Percentiles rank a stretch among this genome's conserved stretches.
Conservation (phyloP, 2,329 filamentous ascomycete species). For the Didymosphaeria variabile region DNA sequence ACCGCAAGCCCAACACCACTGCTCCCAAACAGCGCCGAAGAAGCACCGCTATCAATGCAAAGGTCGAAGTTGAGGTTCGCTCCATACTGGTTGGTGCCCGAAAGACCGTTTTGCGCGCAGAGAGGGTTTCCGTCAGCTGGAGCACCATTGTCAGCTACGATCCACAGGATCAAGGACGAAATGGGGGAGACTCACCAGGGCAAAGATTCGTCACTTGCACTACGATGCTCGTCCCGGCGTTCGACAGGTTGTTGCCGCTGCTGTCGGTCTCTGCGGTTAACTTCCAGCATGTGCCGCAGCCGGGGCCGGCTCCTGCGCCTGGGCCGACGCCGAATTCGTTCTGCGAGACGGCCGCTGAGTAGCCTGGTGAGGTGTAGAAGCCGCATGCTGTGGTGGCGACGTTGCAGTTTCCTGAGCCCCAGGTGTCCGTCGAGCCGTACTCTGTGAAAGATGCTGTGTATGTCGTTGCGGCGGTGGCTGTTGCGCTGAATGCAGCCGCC, state of each 20-base stretch:
- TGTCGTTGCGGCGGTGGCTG: slow-evolving; percentile 5
- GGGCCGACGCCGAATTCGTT: slow-evolving; percentile 49
- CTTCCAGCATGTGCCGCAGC: slow-evolving; percentile 52
- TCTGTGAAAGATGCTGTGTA: slow-evolving; percentile 23
- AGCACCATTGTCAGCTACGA: neutral
- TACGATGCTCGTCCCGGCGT: slow-evolving; percentile 47
- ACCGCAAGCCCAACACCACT: slow-evolving; percentile 41
- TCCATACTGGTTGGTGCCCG: slow-evolving; percentile 50
- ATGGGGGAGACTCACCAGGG: slow-evolving; percentile 28
- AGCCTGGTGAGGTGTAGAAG: slow-evolving; percentile 25
- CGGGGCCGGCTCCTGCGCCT: slow-evolving; percentile 48
- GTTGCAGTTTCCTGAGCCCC: slow-evolving; percentile 23
- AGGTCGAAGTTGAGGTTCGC: slow-evolving; percentile 54
- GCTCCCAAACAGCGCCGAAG: slow-evolving; percentile 47
- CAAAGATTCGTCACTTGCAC: slow-evolving; percentile 55
- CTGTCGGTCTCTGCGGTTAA: slow-evolving; percentile 48
- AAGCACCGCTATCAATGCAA: slow-evolving; percentile 51
- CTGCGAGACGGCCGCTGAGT: slow-evolving; percentile 44
- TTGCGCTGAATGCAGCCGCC: slow-evolving; percentile 3
- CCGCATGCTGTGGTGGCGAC: slow-evolving; percentile 23
- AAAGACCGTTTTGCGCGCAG: slow-evolving; percentile 46
- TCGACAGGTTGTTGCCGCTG: slow-evolving; percentile 35
- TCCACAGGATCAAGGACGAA: neutral
- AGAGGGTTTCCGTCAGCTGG: slow-evolving; percentile 47
- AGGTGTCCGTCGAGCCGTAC: slow-evolving; percentile 24